phyloP scores from a whole-genome alignment of 371 early-diverging fungal genomes.

The Lichtheimia hyalospora region DNA sequence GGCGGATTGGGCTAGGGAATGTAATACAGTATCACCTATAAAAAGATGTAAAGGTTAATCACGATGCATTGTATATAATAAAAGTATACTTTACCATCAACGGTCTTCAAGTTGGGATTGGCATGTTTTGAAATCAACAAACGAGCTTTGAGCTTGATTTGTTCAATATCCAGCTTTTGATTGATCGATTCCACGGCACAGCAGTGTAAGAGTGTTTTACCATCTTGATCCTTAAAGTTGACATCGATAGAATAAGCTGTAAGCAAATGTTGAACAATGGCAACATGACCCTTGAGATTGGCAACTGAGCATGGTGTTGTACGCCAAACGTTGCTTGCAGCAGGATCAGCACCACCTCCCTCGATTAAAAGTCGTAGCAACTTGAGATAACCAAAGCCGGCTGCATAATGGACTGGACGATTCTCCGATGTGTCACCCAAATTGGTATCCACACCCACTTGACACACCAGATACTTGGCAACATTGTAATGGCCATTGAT shows the following conservation, averaged over 20 bases:
- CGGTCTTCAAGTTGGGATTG: slow-evolving; percentile 35
- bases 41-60: not conserved
- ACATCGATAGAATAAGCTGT: slow-evolving; percentile 34
- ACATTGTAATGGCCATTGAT: slow-evolving; percentile 51
- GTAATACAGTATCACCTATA: slow-evolving; percentile 45
- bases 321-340: slow-evolving; percentile 55
- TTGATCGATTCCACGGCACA: slow-evolving; percentile 21
- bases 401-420: slow-evolving; percentile 56
- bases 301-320: slow-evolving; percentile 59
- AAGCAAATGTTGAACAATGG: slow-evolving; percentile 49
- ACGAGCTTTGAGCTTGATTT: slow-evolving; percentile 27
- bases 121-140: slow-evolving; percentile 45
- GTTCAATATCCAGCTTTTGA: slow-evolving; percentile 33
- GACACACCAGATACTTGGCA: slow-evolving; percentile 32
- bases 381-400: slow-evolving; percentile 52
- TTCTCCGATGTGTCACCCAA: slow-evolving; percentile 53
- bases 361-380: slow-evolving; percentile 44
- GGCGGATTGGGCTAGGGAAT: slow-evolving; percentile 29
- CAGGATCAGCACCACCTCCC: slow-evolving; percentile 44
- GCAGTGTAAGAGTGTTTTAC: slow-evolving; percentile 51
- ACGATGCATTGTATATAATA: not conserved
- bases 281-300: slow-evolving; percentile 58
- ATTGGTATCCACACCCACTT: slow-evolving; percentile 48
- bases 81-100: slow-evolving; percentile 28
- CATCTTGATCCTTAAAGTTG: slow-evolving; percentile 52